Conservation (phyloP, 2,329 filamentous ascomycete genomes). For the Neopestalotiopsis sp. region DNA sequence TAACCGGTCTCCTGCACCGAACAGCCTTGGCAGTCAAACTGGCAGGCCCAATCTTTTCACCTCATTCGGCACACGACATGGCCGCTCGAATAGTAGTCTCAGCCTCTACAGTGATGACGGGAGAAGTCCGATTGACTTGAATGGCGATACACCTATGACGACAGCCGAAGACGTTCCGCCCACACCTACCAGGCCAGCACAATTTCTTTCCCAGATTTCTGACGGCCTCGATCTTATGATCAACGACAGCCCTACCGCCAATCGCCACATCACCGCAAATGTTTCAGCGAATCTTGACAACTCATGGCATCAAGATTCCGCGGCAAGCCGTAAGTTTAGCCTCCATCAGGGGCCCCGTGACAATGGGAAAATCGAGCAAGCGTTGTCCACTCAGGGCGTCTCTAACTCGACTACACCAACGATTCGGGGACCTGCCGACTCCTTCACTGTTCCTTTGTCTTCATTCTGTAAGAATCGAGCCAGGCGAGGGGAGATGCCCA, state of each 20-base stretch:
- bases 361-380: slow-evolving; percentile 22
- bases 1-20: slow-evolving; percentile 41
- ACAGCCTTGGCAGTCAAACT: slow-evolving; percentile 58
- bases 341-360: slow-evolving; percentile 27
- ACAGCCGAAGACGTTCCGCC: slow-evolving; percentile 80
- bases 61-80: slow-evolving; percentile 54
- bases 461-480: slow-evolving; percentile 44
- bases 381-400: slow-evolving; percentile 23
- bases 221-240: slow-evolving; percentile 41
- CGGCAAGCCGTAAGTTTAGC: slow-evolving; percentile 49
- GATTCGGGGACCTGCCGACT: slow-evolving; percentile 38
- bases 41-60: slow-evolving; percentile 71
- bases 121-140: slow-evolving; percentile 56
- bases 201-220: slow-evolving; percentile 43
- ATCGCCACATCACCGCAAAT: slow-evolving; percentile 47
- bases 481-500: slow-evolving; percentile 36
- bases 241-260: slow-evolving; percentile 53
- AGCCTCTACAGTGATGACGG: slow-evolving; percentile 81
- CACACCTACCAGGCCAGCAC: slow-evolving; percentile 81
- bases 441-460: slow-evolving; percentile 40
- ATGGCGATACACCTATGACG: slow-evolving; percentile 32
- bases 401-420: slow-evolving; percentile 37
- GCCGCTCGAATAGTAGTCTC: slow-evolving; percentile 71
- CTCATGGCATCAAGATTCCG: slow-evolving; percentile 29
- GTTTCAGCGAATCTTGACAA: slow-evolving; percentile 44